These are phyloP conservation scores for Scheffersomyces lignicola DNA, from an alignment of 1,139 yeast genomes.

Conservation along the genomic window DNA sequence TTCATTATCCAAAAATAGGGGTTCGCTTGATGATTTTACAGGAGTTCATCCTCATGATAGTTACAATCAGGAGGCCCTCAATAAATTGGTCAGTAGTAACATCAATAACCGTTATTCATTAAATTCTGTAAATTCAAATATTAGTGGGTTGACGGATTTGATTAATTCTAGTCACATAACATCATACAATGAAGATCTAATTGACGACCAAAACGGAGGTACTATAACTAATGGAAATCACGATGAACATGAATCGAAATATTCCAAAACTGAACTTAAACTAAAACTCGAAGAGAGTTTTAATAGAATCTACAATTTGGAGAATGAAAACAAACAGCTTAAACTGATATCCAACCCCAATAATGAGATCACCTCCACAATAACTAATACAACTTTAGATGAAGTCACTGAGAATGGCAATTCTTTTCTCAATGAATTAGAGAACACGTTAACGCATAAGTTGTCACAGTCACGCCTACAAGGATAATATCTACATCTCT, in stretches of 20 bases:
- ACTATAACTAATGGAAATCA: not conserved
- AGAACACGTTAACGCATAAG: constrained; percentile 15
- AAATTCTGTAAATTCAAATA: constrained; percentile 41
- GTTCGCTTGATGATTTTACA: constrained; percentile 28
- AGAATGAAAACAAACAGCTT: constrained; percentile 28
- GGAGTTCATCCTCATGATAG: constrained; percentile 26
- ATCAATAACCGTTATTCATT: constrained; percentile 31
- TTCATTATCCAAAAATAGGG: constrained; percentile 4
- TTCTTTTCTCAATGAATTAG: constrained; percentile 20
- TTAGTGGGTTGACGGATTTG: constrained; percentile 44
- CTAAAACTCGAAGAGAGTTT: constrained; percentile 42
- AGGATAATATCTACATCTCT: constrained; percentile 5
- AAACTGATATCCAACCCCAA: constrained; percentile 8
- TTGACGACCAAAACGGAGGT: constrained; percentile 8
- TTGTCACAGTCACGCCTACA: not conserved
- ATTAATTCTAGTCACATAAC: constrained; percentile 40
- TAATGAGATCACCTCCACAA: constrained; percentile 2
- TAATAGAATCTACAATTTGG: constrained; percentile 36
- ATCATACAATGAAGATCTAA: constrained; percentile 28
- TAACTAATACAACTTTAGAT: not conserved
- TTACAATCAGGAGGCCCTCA: constrained; percentile 34
- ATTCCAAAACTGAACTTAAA: constrained; percentile 37
- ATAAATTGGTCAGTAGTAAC: constrained; percentile 1
- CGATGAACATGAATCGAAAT: constrained; percentile 5
- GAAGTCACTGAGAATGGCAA: not conserved